Base-by-base conservation (phyloP, 164 flowering plant species). In the Vitis amurensis region DNA sequence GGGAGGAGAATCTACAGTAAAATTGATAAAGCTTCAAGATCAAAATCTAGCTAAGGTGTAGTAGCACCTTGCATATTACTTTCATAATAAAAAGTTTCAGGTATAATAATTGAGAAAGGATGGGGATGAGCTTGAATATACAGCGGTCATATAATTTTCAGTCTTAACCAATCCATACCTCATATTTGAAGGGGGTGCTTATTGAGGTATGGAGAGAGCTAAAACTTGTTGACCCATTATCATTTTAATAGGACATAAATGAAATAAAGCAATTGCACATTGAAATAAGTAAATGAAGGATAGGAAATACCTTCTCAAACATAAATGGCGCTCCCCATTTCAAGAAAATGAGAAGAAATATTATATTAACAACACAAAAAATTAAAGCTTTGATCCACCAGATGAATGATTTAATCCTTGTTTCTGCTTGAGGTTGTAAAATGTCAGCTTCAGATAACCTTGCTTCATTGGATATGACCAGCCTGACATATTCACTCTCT, bases 311-410 rank as follows among this genome's bases (percentile, higher is more conserved):
- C 99, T 95, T 93, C 75, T 87, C 88, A 67, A 93, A 84, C 49
- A 88, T 74, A 81, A 96, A 91, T 31, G 99, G 98, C 19, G 88
- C 79, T 55, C 97, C 99, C 97, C 97, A 95, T 66, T 90, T 93
- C 50, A 86, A 9, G 55, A 86, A 86, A 68, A 86, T 16, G 27
- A 88, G 80, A 23, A 84, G 59, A 65, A 82, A 3, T 49, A 84
- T 59, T 55, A 83, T 50, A 51, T 67, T 58, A 61, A 87, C 29
- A 61, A 78, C 9, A 73, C 78, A 82, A 69, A 79, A 78, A 31
- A 78, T 27, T 2, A 85, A 60, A 44, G 74, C 81, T 79, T 86
- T 91, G 73, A 81, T 72, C 98, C 98, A 93, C 94, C 99, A 88
- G 56, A 61, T 56, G 23, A 74, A 63, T 71, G 85, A 76, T 73